Conservation (phyloP, 2,329 filamentous ascomycete species). For the Microcera coccophila region DNA sequence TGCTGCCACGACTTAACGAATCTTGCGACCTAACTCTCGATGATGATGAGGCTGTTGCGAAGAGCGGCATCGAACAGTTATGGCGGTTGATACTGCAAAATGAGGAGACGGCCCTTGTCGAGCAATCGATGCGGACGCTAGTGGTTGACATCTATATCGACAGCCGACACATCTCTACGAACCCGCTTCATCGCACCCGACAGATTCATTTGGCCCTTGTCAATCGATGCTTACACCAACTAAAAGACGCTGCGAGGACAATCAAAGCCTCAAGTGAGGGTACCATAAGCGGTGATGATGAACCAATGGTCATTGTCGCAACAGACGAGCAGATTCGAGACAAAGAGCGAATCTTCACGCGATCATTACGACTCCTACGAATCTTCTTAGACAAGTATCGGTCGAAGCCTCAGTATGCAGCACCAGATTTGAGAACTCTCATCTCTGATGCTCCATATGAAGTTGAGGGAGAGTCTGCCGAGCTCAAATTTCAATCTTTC, state of each 20-base stretch:
- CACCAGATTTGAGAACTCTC: conserved; percentile 53
- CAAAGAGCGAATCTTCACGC: conserved; percentile 58
- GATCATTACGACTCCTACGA: conserved; percentile 65
- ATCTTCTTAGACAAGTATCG: conserved; percentile 65
- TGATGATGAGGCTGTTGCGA: conserved; percentile 49
- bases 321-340: conserved; percentile 44
- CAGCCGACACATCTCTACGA: conserved; percentile 47
- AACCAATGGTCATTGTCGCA: conserved; percentile 50
- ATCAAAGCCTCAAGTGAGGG: conserved; percentile 49
- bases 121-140: conserved; percentile 63
- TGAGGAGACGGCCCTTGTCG: conserved; percentile 61
- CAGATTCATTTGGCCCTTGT: conserved; percentile 67
- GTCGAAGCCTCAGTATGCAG: conserved; percentile 55
- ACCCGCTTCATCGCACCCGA: conserved; percentile 48
- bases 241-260: conserved; percentile 56
- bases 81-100: conserved; percentile 78
- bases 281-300: conserved; percentile 43
- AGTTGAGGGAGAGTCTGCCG: conserved; percentile 59
- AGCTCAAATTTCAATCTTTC: conserved; percentile 72
- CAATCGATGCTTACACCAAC: conserved; percentile 66
- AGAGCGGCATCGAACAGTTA: conserved; percentile 63
- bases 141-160: conserved; percentile 68
- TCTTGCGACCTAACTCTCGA: conserved; percentile 45
- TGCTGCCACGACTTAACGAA: conserved; percentile 47
- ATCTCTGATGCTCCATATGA: conserved; percentile 50